Conservation (phyloP, 2,329 filamentous ascomycete species). For the Diaporthe australafricana region DNA sequence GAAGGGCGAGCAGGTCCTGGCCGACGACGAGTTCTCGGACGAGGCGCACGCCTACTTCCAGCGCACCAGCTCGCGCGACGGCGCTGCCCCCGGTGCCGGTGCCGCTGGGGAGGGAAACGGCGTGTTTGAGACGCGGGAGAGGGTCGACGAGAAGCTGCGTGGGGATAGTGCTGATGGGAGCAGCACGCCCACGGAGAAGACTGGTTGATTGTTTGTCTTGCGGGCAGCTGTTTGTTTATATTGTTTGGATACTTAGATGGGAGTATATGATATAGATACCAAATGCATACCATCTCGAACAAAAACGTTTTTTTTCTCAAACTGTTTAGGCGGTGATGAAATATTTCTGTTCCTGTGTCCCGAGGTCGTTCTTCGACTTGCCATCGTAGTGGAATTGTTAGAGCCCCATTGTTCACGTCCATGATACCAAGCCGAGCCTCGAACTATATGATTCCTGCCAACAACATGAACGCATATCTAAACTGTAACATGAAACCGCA, state of each 20-base stretch:
- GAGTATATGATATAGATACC: background rate
- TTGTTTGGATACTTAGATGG: slow-evolving; percentile 3
- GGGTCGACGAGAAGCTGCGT: slow-evolving; percentile 29
- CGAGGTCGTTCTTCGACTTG: too few species aligned
- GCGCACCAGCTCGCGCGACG: slow-evolving; percentile 42
- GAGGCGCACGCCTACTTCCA: slow-evolving; percentile 68
- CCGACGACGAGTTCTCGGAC: slow-evolving; percentile 62
- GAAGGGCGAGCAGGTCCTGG: slow-evolving; percentile 47
- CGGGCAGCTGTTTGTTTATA: background rate
- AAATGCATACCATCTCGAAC: background rate
- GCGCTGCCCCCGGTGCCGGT: background rate
- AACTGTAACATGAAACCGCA: too few species aligned
- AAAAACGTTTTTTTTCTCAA: background rate
- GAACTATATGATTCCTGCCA: too few species aligned
- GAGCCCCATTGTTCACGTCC: too few species aligned
- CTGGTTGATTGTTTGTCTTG: background rate
- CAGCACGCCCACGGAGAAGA: slow-evolving; percentile 27
- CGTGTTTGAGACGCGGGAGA: slow-evolving; percentile 9
- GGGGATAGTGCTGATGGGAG: slow-evolving; percentile 23
- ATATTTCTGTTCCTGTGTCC: too few species aligned
- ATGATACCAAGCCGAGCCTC: too few species aligned
- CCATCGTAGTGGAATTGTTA: too few species aligned
- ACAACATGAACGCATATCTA: too few species aligned
- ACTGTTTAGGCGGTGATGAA: too few species aligned
- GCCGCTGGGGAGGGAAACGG: background rate